phyloP scores from a whole-genome alignment of 164 flowering plant genomes.

The Aristolochia contorta region DNA sequence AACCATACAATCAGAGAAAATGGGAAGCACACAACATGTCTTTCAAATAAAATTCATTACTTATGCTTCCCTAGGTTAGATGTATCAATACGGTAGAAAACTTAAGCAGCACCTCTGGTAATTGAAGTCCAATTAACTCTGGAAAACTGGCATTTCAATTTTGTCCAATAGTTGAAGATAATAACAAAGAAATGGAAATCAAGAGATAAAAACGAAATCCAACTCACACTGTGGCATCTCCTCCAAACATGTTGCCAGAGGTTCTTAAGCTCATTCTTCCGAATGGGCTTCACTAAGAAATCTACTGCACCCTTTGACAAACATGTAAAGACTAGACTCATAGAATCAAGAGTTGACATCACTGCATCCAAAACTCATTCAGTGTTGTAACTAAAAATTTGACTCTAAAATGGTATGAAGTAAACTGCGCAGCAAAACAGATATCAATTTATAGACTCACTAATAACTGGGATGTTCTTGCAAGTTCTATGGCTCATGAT shows the following conservation, averaged over 20 bases:
- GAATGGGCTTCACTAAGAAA: conserved; percentile 61
- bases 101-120: too few species aligned
- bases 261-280: conserved; percentile 68
- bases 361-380: conserved; percentile 42
- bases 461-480: conserved; percentile 70
- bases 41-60: not conserved
- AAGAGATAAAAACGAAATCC: not conserved
- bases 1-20: not conserved
- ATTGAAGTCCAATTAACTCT: not conserved
- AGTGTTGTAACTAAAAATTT: conserved; percentile 14
- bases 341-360: conserved; percentile 72
- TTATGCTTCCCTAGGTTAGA: not conserved
- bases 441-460: conserved; percentile 35
- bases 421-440: not conserved
- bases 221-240: conserved; percentile 55
- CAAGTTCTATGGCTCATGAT: conserved; percentile 65
- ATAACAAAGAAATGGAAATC: not conserved
- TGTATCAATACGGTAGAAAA: too few species aligned
- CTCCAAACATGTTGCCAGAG: conserved; percentile 80
- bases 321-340: conserved; percentile 64
- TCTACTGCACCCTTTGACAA: conserved; percentile 67
- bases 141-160: too few species aligned
- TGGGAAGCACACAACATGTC: not conserved
- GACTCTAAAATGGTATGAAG: not conserved
- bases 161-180: not conserved